Base-by-base conservation (phyloP, 2,329 filamentous ascomycete genomes). In the Colletotrichum cereale region DNA sequence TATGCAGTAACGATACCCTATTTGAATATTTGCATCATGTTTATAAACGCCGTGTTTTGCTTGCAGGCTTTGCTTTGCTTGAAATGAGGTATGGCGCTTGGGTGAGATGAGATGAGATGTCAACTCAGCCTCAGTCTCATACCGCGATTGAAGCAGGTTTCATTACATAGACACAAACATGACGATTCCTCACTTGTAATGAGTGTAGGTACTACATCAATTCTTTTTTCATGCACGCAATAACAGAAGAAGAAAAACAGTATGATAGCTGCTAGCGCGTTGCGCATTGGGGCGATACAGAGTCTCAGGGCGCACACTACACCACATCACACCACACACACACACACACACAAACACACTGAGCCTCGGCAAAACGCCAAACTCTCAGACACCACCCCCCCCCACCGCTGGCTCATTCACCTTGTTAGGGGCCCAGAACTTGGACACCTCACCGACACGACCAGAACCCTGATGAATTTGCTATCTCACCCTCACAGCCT, bases 281-380 rank as follows among this genome's bases (percentile, higher is more conserved):
- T 1, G 44, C 29, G 24, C 40, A 57, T 21, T 62, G 21, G 44
- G 56, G 36, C 16, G 14, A 52, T 38, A 40, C 31, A n/a, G 36
- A 56, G 26, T 64, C 65, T 64, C 69, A 63, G 58, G 65, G 64
- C 65, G 52, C n/a, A 21, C 58, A n/a, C n/a, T n/a, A n/a, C n/a
- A n/a, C n/a, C n/a, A n/a, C n/a, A n/a, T n/a, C n/a, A n/a, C 40
- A 42, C 40, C 40, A 42, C 40, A 5, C 40, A 42, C 2, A 18
- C 38, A 14, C 12, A 40, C 38, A 14, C 38, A 10, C 42, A n/a
- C 21, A 1, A 4, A 47, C 42, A 44, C 1, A 66, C 48, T 53
- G 70, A 66, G 66, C 70, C 70, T 72, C 70, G 70, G 70, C 66
- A 72, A 72, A 72, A 71, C 48, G 50, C 56, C 69, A 60, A 53